Evolutionary conservation across 2,329 filamentous ascomycete genomes (phyloP).

Genomic region (Amauroascus niger): DNA sequence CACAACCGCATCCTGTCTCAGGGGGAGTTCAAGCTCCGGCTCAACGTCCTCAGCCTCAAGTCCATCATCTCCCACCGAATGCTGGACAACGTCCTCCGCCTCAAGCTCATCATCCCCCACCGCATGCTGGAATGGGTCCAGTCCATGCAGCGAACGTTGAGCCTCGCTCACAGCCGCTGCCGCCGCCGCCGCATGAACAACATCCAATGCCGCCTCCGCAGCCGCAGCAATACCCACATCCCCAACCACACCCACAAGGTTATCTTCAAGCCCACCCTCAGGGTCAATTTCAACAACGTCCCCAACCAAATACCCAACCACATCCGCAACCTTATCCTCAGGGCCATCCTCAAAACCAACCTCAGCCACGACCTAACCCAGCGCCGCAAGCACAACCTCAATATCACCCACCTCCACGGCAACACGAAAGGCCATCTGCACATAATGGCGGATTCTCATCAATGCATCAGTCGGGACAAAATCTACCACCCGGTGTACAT

Average conservation of each 20-base stretch:
- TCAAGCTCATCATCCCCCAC: background rate
- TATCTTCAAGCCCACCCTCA: constrained; percentile 4
- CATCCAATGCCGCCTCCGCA: background rate
- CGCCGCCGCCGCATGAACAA: background rate
- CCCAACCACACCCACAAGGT: constrained; percentile 3
- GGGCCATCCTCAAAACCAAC: background rate
- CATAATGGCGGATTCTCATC: constrained; percentile 1
- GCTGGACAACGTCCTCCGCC: background rate
- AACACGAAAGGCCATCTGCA: background rate
- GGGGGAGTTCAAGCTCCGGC: background rate
- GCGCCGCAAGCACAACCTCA: background rate
- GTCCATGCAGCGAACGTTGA: background rate
- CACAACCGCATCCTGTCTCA: background rate
- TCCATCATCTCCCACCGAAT: background rate
- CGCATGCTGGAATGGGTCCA: background rate
- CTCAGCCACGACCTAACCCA: background rate
- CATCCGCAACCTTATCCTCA: constrained; percentile 4
- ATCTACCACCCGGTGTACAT: background rate
- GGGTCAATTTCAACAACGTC: background rate
- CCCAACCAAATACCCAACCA: background rate
- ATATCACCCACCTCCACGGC: background rate
- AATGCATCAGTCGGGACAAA: background rate
- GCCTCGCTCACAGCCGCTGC: background rate
- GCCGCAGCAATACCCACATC: background rate
- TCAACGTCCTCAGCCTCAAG: background rate